Evolutionary conservation across 805 yeast species (phyloP).

Genomic region (Starmerella asiatica): DNA sequence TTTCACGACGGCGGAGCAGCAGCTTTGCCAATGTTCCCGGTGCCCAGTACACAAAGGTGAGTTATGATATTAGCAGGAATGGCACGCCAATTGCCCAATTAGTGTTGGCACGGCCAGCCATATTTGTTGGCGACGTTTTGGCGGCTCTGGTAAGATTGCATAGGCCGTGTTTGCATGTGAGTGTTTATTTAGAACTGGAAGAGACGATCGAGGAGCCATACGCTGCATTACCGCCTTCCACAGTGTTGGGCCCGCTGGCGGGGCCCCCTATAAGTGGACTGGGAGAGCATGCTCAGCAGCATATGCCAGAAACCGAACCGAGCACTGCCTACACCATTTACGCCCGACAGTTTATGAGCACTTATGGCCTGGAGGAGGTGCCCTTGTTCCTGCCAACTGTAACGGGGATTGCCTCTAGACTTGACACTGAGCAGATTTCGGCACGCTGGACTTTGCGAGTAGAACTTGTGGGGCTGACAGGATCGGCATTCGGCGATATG

Average conservation of each 20-base stretch:
- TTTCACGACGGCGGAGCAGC: constrained; percentile 4
- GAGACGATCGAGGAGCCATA: constrained; percentile 25
- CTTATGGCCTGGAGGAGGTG: constrained; percentile 14
- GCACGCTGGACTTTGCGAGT: constrained; percentile 19
- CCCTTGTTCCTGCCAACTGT: constrained; percentile 18
- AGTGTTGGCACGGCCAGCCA: constrained; percentile 25
- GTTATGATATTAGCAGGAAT: constrained; percentile 32
- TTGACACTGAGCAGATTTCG: constrained; percentile 16
- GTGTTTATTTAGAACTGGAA: constrained; percentile 29
- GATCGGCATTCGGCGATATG: constrained; percentile 13
- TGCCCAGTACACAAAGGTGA: constrained; percentile 17
- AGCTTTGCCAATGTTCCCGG: constrained; percentile 11
- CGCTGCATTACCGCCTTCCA: constrained; percentile 15
- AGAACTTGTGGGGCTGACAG: constrained; percentile 18
- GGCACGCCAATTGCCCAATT: constrained; percentile 31
- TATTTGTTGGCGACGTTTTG: constrained; percentile 35
- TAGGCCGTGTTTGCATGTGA: constrained; percentile 30
- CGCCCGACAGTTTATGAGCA: constrained; percentile 15
- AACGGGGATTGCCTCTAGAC: constrained; percentile 15
- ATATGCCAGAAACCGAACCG: constrained; percentile 4
- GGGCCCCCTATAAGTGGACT: too few relatives aligned
- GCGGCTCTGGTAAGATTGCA: constrained; percentile 30
- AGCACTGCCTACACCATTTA: constrained; percentile 12
- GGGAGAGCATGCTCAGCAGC: not conserved
- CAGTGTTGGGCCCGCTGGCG: not conserved